phyloP scores from a whole-genome alignment of 495 filamentous ascomycete species.

The Penicillium verhagenii region DNA sequence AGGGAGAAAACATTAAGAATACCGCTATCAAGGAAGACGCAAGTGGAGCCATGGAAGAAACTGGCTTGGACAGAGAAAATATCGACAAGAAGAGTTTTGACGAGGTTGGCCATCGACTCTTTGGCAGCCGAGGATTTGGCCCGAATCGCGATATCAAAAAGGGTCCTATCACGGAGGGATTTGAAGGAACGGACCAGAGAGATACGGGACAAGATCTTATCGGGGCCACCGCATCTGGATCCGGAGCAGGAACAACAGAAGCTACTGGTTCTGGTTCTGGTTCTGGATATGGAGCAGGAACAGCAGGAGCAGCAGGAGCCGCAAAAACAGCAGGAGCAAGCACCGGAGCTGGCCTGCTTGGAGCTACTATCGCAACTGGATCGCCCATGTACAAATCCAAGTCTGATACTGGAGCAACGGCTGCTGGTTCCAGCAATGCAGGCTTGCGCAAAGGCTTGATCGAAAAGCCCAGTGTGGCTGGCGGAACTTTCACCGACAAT shows the following conservation, averaged over 20 bases:
- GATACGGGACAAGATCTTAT: slow-evolving; percentile 5
- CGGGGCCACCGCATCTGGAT: slow-evolving; percentile 1
- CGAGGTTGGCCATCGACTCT: slow-evolving; percentile 7
- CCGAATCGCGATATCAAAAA: slow-evolving; percentile 26
- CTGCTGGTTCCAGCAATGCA: not conserved
- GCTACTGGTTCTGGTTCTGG: not conserved
- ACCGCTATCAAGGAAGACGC: slow-evolving; percentile 2
- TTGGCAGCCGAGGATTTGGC: not conserved
- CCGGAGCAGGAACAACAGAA: not conserved
- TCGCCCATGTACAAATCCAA: not conserved
- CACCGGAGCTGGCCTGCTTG: not conserved
- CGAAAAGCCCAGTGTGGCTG: not conserved
- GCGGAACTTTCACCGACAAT: not conserved
- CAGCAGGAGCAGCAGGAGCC: not conserved
- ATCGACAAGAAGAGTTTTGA: slow-evolving; percentile 9
- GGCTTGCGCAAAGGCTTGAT: not conserved
- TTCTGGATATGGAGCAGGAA: not conserved
- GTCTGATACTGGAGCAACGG: not conserved
- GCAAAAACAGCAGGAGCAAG: not conserved
- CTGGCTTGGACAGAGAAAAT: slow-evolving; percentile 6
- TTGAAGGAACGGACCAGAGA: slow-evolving; percentile 3
- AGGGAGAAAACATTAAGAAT: slow-evolving; percentile 13
- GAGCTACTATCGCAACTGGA: not conserved
- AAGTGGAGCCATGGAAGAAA: slow-evolving; percentile 1
- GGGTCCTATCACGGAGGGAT: slow-evolving; percentile 18